Base-by-base conservation (phyloP, 257 asterid genomes). In the Forsythia viridissima region DNA sequence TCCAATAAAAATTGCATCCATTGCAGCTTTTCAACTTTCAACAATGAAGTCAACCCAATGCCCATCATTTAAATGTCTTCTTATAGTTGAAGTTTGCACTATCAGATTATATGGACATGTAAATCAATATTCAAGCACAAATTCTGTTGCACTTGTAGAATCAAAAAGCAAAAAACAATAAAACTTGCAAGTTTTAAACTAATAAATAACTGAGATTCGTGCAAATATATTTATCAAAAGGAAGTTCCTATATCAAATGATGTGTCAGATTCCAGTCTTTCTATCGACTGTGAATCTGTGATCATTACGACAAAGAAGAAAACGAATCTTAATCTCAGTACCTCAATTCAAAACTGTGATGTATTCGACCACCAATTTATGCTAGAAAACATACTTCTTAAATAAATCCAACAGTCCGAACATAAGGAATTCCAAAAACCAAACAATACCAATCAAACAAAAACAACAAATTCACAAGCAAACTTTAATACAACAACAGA, bases 61-160 rank as follows among this genome's bases (percentile, higher is more conserved):
- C 55, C 67, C 59, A 77, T 77, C 75, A 21, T 40, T 69, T 6
- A 15, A 43, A 69, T 61, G 11, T 42, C 66, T 34, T 70, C 30
- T 48, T 38, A 37, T 12, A n/a, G 65, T 72, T 79, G 77, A 63
- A 79, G 67, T 34, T 24, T 21, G 38, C 39, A 73, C 75, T 40
- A 66, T 59, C 12, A 6, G 20, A 78, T 30, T 71, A n/a, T 48
- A 65, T 79, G 43, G 5, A 70, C 80, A 70, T 70, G 76, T 74
- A 74, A 51, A 67, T 74, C 38, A 39, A 74, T 46, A 66, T 13
- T 73, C 71, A 75, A 73, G 30, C 63, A 38, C 37, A 55, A 74
- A 52, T 52, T 74, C 21, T 24, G 6, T 51, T 41, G 63, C 72
- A 74, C 34, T 38, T 15, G 4, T 44, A 74, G 36, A 24, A 16